These are phyloP conservation scores for Jaenimonas drosophilae DNA, from an alignment of 208 protist genomes.

Conservation along the genomic window DNA sequence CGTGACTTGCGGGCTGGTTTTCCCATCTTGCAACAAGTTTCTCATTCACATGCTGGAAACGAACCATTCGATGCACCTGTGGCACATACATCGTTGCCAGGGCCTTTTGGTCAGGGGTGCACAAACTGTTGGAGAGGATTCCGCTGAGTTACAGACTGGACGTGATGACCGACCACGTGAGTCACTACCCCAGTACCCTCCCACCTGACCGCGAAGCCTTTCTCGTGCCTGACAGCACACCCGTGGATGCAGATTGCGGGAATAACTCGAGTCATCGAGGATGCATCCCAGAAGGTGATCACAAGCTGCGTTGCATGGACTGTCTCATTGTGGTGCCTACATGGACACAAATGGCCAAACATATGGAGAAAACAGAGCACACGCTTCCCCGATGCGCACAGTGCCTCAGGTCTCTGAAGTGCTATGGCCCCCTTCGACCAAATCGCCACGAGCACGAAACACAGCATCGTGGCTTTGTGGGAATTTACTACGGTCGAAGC, in stretches of 20 bases:
- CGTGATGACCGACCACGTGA: background rate
- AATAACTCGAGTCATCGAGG: constrained; percentile 8
- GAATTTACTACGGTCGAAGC: constrained; percentile 37
- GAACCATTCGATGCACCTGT: constrained; percentile 17
- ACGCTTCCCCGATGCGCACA: constrained; percentile 39
- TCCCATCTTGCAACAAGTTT: constrained; percentile 18
- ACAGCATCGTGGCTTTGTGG: constrained; percentile 46
- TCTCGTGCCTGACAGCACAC: too few relatives aligned
- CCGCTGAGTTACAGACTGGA: too few relatives aligned
- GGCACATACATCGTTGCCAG: constrained; percentile 22
- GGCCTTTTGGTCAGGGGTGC: constrained; percentile 17
- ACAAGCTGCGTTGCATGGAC: constrained; percentile 61
- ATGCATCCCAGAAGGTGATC: constrained; percentile 11
- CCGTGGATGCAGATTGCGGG: constrained; percentile 11
- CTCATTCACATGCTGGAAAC: constrained; percentile 21
- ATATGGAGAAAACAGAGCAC: constrained; percentile 45
- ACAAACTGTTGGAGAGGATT: constrained; percentile 12
- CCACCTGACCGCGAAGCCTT: too few relatives aligned
- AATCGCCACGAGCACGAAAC: constrained; percentile 35
- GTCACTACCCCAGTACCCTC: constrained; percentile 1
- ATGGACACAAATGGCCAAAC: constrained; percentile 60
- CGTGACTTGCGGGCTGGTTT: constrained; percentile 10
- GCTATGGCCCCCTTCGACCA: constrained; percentile 41
- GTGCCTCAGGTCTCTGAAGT: constrained; percentile 40
- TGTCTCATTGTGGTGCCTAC: constrained; percentile 43